A percentile compares a stretch with the other conserved stretches of the same genome.
phyloP scores from a whole-genome alignment of 148 eudicot species.

The Bassia scoparia region DNA sequence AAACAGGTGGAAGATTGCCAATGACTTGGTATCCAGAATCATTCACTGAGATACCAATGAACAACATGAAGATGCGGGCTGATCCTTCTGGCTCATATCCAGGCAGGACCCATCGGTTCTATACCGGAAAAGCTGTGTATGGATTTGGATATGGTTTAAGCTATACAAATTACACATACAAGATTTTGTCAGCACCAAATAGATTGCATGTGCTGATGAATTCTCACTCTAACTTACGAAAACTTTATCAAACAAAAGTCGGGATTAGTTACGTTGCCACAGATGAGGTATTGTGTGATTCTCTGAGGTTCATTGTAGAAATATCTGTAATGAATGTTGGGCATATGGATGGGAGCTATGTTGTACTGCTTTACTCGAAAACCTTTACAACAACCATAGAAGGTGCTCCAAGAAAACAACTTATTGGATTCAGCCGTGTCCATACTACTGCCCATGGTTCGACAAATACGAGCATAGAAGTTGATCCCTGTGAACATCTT shows the following conservation, averaged over 20 bases:
- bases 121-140: constrained; percentile 60
- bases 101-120: constrained; percentile 90
- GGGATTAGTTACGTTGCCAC: constrained; percentile 38
- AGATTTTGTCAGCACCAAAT: constrained; percentile 54
- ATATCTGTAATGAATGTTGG: constrained; percentile 62
- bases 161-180: constrained; percentile 63
- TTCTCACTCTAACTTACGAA: constrained; percentile 25
- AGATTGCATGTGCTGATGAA: constrained; percentile 33
- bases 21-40: constrained; percentile 97
- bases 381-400: constrained; percentile 22
- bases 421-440: constrained; percentile 74
- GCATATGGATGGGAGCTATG: constrained; percentile 58
- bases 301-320: constrained; percentile 47
- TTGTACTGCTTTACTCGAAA: constrained; percentile 62
- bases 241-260: constrained; percentile 25
- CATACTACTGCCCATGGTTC: constrained; percentile 35
- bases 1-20: constrained; percentile 83
- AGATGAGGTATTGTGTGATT: constrained; percentile 54
- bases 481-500: constrained; percentile 78
- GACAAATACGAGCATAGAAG: constrained; percentile 35
- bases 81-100: constrained; percentile 75
- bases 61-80: constrained; percentile 87
- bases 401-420: constrained; percentile 66
- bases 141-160: constrained; percentile 84
- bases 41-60: constrained; percentile 77